Base-by-base conservation (phyloP, 2,329 filamentous ascomycete genomes). In the Torrubiella hemipterigena region DNA sequence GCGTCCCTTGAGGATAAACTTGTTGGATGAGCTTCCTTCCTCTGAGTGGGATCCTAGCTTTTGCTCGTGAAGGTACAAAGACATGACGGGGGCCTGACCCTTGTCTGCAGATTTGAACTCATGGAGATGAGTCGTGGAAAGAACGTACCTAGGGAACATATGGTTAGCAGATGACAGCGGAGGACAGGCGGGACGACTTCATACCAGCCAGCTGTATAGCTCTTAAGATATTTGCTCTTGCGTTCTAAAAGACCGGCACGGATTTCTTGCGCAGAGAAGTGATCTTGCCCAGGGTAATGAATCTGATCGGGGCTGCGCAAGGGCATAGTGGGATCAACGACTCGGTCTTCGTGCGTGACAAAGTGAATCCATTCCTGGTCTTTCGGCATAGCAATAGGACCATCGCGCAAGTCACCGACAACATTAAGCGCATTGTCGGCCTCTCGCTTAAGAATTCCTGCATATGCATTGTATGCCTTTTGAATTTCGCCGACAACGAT, bases 91-190 rank as follows among this genome's bases (percentile, higher is more conserved):
- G 23, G 82, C 79, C 56, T 91, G 84, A 37, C 73, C 81, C 53
- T 89, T 87, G 58, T 96, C 89, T 42, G 86, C 85, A n/a, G 86
- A 94, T 55, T 94, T 95, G 71, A 96, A 98, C 58, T 98, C 91
- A 61, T 98, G 91, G 15, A 98, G 70, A 58, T 98, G 91, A 34
- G 91, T 96, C 12, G 91, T 84, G 45, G 91, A 94, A 43, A 98
- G 65, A 29, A 96, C 86, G 55, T 95, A 95, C 84, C 83, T 91
- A 44, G 7, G 19, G 20, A 14, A 6, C 29, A 17, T n/a, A 7
- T 17, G 14, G 20, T 24, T 11, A 27, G 21, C 6, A 25, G 25
- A 27, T n/a, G 10, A 3, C 17, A 4, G 21, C 29, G 12, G 13
- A 17, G 4, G 5, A 26, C 16, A 23, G 17, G 15, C n/a, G 7